These are phyloP conservation scores for Xylariaceae sp. DNA, from an alignment of 2,329 filamentous ascomycete genomes.

Conservation along the genomic window DNA sequence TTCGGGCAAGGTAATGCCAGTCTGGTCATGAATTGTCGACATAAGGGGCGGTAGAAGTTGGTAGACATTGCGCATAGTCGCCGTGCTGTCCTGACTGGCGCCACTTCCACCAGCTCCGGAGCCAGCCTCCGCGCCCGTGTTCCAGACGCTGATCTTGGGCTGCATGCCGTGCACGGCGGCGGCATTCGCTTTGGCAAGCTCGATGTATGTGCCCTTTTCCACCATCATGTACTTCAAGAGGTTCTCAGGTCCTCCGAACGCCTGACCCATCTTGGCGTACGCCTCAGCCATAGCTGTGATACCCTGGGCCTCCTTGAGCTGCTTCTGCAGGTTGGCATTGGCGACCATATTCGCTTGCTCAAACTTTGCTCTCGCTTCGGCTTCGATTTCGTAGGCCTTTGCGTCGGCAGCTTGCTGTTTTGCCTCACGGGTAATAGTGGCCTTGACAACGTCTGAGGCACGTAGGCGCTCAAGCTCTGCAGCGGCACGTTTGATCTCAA, in stretches of 20 bases:
- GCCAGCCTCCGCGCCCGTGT: constrained; percentile 67
- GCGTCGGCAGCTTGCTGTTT: constrained; percentile 73
- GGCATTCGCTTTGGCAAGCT: constrained; percentile 80
- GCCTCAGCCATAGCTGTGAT: constrained; percentile 78
- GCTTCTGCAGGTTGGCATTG: constrained; percentile 61
- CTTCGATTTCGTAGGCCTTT: constrained; percentile 68
- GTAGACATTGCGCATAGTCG: constrained; percentile 80
- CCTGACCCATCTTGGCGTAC: constrained; percentile 74
- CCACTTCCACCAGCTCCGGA: constrained; percentile 48
- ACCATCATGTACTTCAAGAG: constrained; percentile 89
- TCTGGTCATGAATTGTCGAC: constrained; percentile 87
- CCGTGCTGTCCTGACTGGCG: constrained; percentile 59
- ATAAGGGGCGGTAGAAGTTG: constrained; percentile 84
- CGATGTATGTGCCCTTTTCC: constrained; percentile 78
- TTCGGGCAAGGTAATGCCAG: constrained; percentile 78
- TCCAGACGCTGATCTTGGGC: constrained; percentile 93
- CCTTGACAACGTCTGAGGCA: constrained; percentile 79
- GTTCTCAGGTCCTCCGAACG: constrained; percentile 79
- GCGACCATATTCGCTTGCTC: constrained; percentile 56
- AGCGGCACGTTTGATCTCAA: constrained; percentile 77
- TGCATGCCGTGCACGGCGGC: constrained; percentile 76
- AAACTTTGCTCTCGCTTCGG: constrained; percentile 62
- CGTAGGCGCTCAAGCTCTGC: constrained; percentile 83
- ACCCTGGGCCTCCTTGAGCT: constrained; percentile 79
- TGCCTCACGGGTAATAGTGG: constrained; percentile 71